These are phyloP conservation scores for Microdochium bolleyi DNA, from an alignment of 2,329 filamentous ascomycete species.

Conservation along the genomic window DNA sequence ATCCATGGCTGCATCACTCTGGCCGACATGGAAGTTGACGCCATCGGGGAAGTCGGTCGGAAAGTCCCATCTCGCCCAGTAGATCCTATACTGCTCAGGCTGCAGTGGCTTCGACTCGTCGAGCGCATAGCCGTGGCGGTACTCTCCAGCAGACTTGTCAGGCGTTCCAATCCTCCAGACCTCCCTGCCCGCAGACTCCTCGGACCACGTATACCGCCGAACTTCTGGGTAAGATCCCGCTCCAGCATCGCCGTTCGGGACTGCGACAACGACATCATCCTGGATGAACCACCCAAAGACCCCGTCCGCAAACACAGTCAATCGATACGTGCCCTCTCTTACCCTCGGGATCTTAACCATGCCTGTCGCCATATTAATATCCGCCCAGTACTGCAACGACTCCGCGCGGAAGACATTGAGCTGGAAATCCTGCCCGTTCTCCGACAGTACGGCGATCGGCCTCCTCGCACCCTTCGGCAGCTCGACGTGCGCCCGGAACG, in stretches of 20 bases:
- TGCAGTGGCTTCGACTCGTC: constrained; percentile 39
- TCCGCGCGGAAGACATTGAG: constrained; percentile 45
- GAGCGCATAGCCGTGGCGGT: constrained; percentile 43
- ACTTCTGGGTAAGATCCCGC: constrained; percentile 24
- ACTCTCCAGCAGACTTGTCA: constrained; percentile 53
- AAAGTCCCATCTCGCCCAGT: constrained; percentile 54
- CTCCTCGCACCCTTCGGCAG: constrained; percentile 42
- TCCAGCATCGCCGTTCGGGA: constrained; percentile 20
- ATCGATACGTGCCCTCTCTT: constrained; percentile 48
- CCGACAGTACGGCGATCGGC: constrained; percentile 47
- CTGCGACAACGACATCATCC: constrained; percentile 30
- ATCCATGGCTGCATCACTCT: constrained; percentile 36
- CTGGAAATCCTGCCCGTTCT: constrained; percentile 44
- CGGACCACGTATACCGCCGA: constrained; percentile 34
- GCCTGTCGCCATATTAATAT: constrained; percentile 34
- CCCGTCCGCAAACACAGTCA: constrained; percentile 55
- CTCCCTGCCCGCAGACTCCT: constrained; percentile 48
- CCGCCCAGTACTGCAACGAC: constrained; percentile 55
- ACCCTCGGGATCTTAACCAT: constrained; percentile 44
- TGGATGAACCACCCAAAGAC: constrained; percentile 53
- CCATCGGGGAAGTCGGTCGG: constrained; percentile 49
- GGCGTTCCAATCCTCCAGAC: constrained; percentile 55
- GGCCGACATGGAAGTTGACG: constrained; percentile 46
- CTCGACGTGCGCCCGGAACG: constrained; percentile 39
- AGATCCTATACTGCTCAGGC: constrained; percentile 48